Conservation (phyloP, 257 asterid species). For the Asclepias syriaca region DNA sequence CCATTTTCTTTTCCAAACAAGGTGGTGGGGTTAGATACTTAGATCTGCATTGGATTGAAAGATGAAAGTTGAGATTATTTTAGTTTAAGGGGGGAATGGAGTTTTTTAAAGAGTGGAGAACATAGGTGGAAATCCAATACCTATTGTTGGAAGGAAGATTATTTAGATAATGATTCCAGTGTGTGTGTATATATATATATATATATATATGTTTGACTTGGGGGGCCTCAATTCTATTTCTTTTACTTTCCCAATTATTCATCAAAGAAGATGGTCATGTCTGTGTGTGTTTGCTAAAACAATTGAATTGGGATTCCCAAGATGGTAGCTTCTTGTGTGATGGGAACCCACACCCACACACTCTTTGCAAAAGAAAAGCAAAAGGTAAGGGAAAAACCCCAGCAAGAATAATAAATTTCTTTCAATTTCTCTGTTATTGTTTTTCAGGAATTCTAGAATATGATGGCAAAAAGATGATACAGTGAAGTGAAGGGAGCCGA, state of each 20-base stretch:
- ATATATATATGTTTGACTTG: background rate
- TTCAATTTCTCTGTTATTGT: background rate
- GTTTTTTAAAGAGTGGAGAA: background rate
- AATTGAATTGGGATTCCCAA: background rate
- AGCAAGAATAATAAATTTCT: background rate
- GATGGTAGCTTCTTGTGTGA: background rate
- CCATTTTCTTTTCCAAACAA: background rate
- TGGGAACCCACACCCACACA: background rate
- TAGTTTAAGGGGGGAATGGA: background rate
- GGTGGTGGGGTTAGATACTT: background rate
- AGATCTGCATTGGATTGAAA: too few species aligned
- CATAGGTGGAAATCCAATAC: constrained; percentile 3
- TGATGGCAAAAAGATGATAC: background rate
- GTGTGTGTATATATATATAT: background rate
- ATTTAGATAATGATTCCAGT: background rate
- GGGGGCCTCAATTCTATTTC: background rate
- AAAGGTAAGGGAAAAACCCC: background rate
- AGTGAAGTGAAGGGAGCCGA: constrained; percentile 22
- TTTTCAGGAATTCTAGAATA: background rate
- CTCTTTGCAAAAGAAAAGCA: background rate
- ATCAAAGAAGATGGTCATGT: background rate
- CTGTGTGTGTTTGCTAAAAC: background rate
- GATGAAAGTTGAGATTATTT: too few species aligned
- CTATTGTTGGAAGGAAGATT: background rate
- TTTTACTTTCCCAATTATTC: background rate